A percentile compares a stretch with the other conserved stretches of the same genome.
These are phyloP conservation scores for Clonostachys rosea DNA, from an alignment of 2,329 filamentous ascomycete genomes.

Conservation along the genomic window DNA sequence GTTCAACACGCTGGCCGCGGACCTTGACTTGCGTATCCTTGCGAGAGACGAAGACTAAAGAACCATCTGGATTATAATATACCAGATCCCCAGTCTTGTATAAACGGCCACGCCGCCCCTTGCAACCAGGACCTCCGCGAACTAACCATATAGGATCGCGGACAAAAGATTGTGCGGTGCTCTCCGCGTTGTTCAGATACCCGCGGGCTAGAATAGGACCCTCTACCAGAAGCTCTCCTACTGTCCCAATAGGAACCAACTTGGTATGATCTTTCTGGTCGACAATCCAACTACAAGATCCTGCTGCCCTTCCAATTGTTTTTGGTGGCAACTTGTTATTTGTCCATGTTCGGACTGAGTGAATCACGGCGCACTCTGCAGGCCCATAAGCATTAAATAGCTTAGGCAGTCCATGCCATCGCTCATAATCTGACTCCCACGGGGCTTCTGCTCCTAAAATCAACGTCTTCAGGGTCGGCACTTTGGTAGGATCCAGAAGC, in stretches of 20 bases:
- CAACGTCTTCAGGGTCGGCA: constrained; percentile 4
- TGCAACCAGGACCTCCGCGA: constrained; percentile 13
- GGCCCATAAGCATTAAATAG: background rate
- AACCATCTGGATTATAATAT: constrained; percentile 17
- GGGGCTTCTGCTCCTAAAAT: constrained; percentile 6
- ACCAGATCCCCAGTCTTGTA: constrained; percentile 27
- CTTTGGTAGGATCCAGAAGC: background rate
- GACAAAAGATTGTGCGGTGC: constrained; percentile 40
- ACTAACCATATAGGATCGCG: constrained; percentile 30
- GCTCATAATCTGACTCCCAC: background rate
- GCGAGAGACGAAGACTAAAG: constrained; percentile 22
- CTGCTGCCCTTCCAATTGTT: constrained; percentile 3
- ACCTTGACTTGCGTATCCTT: constrained; percentile 47
- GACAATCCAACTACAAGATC: constrained; percentile 11
- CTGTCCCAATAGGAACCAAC: constrained; percentile 44
- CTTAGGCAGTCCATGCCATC: constrained; percentile 15
- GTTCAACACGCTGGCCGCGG: constrained; percentile 42
- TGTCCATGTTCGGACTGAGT: constrained; percentile 19
- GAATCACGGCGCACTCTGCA: background rate
- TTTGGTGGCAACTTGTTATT: constrained; percentile 4
- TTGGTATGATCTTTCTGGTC: constrained; percentile 5
- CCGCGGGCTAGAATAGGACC: constrained; percentile 41
- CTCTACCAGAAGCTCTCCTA: constrained; percentile 35
- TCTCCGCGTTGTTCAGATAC: constrained; percentile 38
- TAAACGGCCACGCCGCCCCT: constrained; percentile 22